phyloP scores from a whole-genome alignment of 371 early-diverging fungal species.

The Rhizopus microsporus region DNA sequence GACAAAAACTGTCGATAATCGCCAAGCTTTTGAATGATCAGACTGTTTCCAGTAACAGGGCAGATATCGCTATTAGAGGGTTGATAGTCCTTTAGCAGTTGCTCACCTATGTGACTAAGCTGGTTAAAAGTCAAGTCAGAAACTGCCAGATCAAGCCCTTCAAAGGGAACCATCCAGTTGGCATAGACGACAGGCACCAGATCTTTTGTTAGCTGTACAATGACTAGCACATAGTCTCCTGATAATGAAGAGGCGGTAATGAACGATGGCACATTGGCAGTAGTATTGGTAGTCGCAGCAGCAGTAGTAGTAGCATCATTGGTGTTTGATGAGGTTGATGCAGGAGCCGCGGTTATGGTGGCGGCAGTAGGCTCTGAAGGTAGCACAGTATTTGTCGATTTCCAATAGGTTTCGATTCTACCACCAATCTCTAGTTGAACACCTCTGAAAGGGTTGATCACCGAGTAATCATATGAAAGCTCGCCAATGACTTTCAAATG shows the following conservation, averaged over 20 bases:
- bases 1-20: conserved; percentile 60
- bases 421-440: conserved; percentile 90
- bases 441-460: conserved; percentile 87
- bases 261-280: conserved; percentile 68
- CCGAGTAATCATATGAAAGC: conserved; percentile 76
- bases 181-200: conserved; percentile 86
- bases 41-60: conserved; percentile 40
- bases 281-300: conserved; percentile 10
- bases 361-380: conserved; percentile 27
- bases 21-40: conserved; percentile 35
- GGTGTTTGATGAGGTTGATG: conserved; percentile 13
- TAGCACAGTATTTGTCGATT: conserved; percentile 75
- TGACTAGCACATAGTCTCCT: conserved; percentile 80
- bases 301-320: not conserved
- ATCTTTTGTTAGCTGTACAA: conserved; percentile 91
- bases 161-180: conserved; percentile 63
- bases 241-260: conserved; percentile 79
- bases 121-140: conserved; percentile 64
- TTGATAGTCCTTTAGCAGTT: conserved; percentile 16
- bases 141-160: conserved; percentile 59
- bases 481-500: conserved; percentile 91
- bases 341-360: conserved; percentile 15
- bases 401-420: conserved; percentile 95
- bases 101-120: conserved; percentile 50
- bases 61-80: conserved; percentile 17